A percentile compares a stretch with the other conserved stretches of the same genome.
Evolutionary conservation across 2,329 filamentous ascomycete species (phyloP).

Genomic region (Cladobotryum mycophilum): DNA sequence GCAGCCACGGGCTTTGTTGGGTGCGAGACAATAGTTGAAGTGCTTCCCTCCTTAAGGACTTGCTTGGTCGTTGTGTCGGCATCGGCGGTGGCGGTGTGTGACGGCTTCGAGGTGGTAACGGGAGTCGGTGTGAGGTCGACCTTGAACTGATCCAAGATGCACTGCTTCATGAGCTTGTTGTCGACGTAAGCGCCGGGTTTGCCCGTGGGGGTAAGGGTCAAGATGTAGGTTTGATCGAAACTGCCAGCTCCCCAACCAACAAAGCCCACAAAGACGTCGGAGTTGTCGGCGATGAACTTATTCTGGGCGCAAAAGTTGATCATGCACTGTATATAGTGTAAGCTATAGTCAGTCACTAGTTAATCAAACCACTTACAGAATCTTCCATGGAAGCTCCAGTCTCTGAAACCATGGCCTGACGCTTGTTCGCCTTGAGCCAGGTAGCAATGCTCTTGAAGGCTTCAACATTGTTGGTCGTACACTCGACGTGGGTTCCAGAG

Average conservation of each 20-base stretch:
- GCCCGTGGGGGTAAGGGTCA: conserved; percentile 35
- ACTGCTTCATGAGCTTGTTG: conserved; percentile 37
- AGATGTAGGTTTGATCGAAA: conserved; percentile 35
- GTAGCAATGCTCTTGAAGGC: conserved; percentile 41
- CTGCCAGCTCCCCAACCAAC: conserved; percentile 42
- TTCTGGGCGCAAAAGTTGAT: conserved; percentile 41
- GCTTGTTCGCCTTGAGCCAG: conserved; percentile 40
- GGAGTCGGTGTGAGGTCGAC: conserved; percentile 11
- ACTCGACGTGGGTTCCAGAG: conserved; percentile 45
- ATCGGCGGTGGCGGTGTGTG: too few species aligned
- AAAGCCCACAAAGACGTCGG: conserved; percentile 41
- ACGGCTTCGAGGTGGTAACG: conserved; percentile 1
- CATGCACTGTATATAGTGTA: conserved; percentile 29
- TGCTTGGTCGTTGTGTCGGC: too few species aligned
- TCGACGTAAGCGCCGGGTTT: conserved; percentile 25
- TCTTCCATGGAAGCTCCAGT: conserved; percentile 41
- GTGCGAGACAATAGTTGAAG: not conserved
- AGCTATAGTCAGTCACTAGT: conserved; percentile 5
- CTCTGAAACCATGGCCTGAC: conserved; percentile 47
- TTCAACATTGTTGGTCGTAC: conserved; percentile 46
- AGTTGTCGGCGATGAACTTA: conserved; percentile 38
- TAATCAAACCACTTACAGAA: conserved; percentile 24
- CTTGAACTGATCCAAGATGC: conserved; percentile 33
- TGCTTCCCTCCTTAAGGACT: too few species aligned
- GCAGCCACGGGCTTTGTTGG: not conserved